Evolutionary conservation across 2,329 filamentous ascomycete species (phyloP).

Genomic region (Scedosporium boydii): DNA sequence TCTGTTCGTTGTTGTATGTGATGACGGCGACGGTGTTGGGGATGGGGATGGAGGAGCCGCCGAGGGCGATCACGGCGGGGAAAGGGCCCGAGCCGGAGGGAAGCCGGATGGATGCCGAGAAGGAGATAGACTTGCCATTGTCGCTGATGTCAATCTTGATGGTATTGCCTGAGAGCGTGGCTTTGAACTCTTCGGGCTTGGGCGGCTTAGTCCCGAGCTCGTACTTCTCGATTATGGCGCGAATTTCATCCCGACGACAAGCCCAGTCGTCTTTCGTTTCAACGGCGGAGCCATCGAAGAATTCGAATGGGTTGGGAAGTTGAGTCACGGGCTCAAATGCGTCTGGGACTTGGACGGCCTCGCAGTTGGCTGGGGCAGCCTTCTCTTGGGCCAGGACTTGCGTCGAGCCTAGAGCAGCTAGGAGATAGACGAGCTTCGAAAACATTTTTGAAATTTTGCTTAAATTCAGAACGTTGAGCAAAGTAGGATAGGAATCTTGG

Average conservation of each 20-base stretch:
- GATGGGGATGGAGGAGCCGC: conserved; percentile 32
- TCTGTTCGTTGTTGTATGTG: conserved; percentile 37
- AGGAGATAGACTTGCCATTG: conserved; percentile 22
- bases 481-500: too few species aligned
- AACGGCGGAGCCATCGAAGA: conserved; percentile 23
- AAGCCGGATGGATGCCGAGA: conserved; percentile 18
- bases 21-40: conserved; percentile 35
- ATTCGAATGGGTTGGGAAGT: conserved; percentile 27
- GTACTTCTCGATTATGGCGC: conserved; percentile 22
- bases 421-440: neutral
- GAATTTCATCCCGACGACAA: conserved; percentile 30
- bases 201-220: conserved; percentile 26
- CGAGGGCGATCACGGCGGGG: conserved; percentile 39
- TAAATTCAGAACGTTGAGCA: too few species aligned
- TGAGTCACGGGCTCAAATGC: neutral
- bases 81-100: conserved; percentile 25
- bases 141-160: conserved; percentile 25
- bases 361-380: neutral
- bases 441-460: neutral
- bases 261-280: conserved; percentile 26
- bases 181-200: conserved; percentile 22
- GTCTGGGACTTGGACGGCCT: neutral
- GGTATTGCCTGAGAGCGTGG: conserved; percentile 21
- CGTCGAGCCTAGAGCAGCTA: neutral
- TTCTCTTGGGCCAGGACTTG: neutral